Conservation (phyloP, 2,329 filamentous ascomycete genomes). For the Paecilomyces sp. region DNA sequence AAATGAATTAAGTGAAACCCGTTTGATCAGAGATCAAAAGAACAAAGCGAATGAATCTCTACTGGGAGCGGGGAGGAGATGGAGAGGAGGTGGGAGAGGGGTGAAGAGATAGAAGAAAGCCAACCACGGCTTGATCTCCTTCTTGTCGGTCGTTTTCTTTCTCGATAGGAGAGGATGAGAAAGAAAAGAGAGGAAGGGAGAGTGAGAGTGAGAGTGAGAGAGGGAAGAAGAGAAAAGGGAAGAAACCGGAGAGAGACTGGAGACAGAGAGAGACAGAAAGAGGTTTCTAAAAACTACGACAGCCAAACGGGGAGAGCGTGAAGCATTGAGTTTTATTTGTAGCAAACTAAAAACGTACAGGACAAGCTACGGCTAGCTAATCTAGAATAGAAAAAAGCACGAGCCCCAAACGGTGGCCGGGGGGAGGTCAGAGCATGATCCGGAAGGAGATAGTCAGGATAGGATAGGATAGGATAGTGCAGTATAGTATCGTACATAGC, state of each 20-base stretch:
- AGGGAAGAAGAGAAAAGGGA: not conserved
- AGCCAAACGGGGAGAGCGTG: not conserved
- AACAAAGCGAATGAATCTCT: not conserved
- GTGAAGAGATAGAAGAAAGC: too few species aligned
- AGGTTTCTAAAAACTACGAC: too few species aligned
- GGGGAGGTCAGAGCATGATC: slow-evolving; percentile 10
- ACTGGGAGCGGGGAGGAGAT: not conserved
- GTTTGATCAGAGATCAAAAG: not conserved
- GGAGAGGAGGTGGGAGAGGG: not conserved
- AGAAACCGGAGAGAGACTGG: too few species aligned
- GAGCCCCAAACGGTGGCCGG: not conserved
- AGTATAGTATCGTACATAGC: too few species aligned
- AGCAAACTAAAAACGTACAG: not conserved
- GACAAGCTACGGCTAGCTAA: not conserved
- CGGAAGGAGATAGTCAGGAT: slow-evolving; percentile 4
- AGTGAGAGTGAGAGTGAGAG: not conserved
- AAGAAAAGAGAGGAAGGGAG: not conserved
- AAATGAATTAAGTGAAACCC: not conserved
- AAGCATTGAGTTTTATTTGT: slow-evolving; percentile 1
- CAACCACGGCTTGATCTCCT: too few species aligned
- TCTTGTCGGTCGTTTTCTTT: too few species aligned
- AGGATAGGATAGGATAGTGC: too few species aligned
- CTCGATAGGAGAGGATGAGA: not conserved
- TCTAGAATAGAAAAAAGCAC: slow-evolving; percentile 2
- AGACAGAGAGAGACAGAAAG: too few species aligned